Evolutionary conservation across 371 early-diverging fungal genomes (phyloP).

Genomic region (Saksenaea vasiformis): DNA sequence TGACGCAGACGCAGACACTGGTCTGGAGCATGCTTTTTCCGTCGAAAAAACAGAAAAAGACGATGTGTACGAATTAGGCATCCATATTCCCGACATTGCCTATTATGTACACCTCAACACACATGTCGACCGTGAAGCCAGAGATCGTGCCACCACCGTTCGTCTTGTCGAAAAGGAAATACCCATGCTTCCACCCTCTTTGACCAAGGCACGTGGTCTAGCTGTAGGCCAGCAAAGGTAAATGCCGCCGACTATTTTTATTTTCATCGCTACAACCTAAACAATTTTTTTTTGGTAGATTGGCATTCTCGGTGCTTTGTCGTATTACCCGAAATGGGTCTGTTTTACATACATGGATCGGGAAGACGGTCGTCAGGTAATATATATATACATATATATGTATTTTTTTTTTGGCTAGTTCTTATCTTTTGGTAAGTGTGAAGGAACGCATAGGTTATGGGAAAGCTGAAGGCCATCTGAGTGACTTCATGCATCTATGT

Average conservation of each 20-base stretch:
- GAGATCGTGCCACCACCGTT: slow-evolving; percentile 75
- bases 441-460: slow-evolving; percentile 42
- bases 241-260: slow-evolving; percentile 17
- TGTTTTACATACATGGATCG: slow-evolving; percentile 51
- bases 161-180: slow-evolving; percentile 77
- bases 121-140: slow-evolving; percentile 79
- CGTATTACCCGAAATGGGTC: slow-evolving; percentile 58
- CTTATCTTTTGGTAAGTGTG: slow-evolving; percentile 15
- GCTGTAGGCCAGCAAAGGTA: slow-evolving; percentile 65
- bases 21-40: slow-evolving; percentile 29
- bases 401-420: background rate
- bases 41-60: slow-evolving; percentile 17
- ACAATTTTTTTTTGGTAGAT: too few relatives aligned
- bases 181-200: slow-evolving; percentile 85
- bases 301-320: slow-evolving; percentile 61
- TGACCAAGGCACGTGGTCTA: slow-evolving; percentile 78
- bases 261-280: slow-evolving; percentile 32
- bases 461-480: background rate
- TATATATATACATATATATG: background rate
- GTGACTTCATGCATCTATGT: slow-evolving; percentile 17
- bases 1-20: too few relatives aligned
- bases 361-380: slow-evolving; percentile 74
- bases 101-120: slow-evolving; percentile 71
- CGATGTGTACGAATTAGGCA: slow-evolving; percentile 66
- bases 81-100: slow-evolving; percentile 92